Evolutionary conservation across 495 filamentous ascomycete genomes (phyloP).

Genomic region (Tuber calosporum): DNA sequence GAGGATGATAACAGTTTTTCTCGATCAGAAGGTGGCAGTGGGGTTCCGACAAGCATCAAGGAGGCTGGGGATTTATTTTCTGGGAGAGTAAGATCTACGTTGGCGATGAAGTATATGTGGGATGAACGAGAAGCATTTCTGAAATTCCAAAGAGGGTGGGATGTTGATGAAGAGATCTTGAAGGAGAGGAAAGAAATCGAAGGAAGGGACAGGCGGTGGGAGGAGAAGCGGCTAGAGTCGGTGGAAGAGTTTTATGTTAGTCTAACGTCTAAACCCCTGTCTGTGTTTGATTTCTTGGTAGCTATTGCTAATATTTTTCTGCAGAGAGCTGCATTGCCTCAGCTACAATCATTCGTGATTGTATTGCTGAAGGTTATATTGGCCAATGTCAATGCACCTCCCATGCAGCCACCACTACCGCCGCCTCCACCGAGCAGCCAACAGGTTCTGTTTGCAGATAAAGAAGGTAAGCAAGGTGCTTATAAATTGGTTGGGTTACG

Average conservation of each 20-base stretch:
- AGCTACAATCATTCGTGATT: slow-evolving; percentile 89
- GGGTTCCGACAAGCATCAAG: slow-evolving; percentile 63
- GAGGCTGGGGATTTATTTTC: slow-evolving; percentile 94
- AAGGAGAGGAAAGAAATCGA: slow-evolving; percentile 44
- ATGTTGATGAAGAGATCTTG: slow-evolving; percentile 45
- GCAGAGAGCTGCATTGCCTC: slow-evolving; percentile 65
- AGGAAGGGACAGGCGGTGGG: slow-evolving; percentile 40
- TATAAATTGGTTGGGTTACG: slow-evolving; percentile 11
- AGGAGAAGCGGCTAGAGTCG: slow-evolving; percentile 57
- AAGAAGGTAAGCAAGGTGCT: slow-evolving; percentile 21
- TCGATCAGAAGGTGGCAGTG: slow-evolving; percentile 67
- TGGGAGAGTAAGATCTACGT: slow-evolving; percentile 75
- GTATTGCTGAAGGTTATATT: slow-evolving; percentile 82
- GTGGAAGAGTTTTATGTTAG: slow-evolving; percentile 83
- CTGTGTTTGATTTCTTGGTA: background rate
- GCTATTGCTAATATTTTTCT: slow-evolving; percentile 31
- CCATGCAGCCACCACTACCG: slow-evolving; percentile 21
- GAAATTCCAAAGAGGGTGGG: slow-evolving; percentile 85
- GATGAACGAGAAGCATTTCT: slow-evolving; percentile 84
- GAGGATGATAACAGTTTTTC: slow-evolving; percentile 51
- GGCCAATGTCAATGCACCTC: slow-evolving; percentile 61
- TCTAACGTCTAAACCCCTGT: slow-evolving; percentile 23
- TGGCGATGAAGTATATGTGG: slow-evolving; percentile 90
- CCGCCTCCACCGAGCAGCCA: slow-evolving; percentile 22
- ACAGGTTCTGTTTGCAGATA: slow-evolving; percentile 31